These are phyloP conservation scores for Solanum tacnaense DNA, from an alignment of 257 asterid species.

Conservation along the genomic window DNA sequence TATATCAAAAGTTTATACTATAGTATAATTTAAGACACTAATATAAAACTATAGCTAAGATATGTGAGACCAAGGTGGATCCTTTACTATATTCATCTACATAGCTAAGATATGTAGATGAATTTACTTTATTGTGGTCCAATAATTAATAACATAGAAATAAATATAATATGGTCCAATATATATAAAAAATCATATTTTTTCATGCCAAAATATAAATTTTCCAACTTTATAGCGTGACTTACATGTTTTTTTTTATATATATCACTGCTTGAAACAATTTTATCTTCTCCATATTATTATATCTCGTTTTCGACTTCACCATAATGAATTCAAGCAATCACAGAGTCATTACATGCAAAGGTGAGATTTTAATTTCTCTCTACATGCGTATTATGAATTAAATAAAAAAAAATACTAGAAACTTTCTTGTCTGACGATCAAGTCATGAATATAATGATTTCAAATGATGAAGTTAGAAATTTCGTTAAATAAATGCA, in stretches of 20 bases:
- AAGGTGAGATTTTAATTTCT: not conserved
- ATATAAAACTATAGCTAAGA: not conserved
- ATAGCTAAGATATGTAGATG: not conserved
- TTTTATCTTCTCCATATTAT: not conserved
- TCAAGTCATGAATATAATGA: not conserved
- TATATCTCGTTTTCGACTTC: not conserved
- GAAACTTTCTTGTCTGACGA: too few relatives aligned
- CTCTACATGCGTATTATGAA: not conserved
- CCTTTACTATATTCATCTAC: not conserved
- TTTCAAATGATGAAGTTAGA: not conserved
- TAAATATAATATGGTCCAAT: not conserved
- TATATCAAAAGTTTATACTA: too few relatives aligned
- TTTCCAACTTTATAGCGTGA: not conserved
- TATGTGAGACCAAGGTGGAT: not conserved
- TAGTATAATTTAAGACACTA: not conserved
- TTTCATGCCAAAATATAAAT: not conserved
- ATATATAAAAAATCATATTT: not conserved
- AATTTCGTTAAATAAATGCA: conserved; percentile 3
- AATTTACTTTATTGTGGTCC: not conserved
- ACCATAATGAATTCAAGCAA: not conserved
- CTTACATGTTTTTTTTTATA: not conserved
- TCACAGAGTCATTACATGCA: not conserved
- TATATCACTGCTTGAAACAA: not conserved
- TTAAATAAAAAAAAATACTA: not conserved
- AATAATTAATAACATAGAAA: not conserved